Evolutionary conservation across 2,329 filamentous ascomycete species (phyloP), one percentile per base, ranked within the genome.

Genomic region (Diaporthe sp.): DNA sequence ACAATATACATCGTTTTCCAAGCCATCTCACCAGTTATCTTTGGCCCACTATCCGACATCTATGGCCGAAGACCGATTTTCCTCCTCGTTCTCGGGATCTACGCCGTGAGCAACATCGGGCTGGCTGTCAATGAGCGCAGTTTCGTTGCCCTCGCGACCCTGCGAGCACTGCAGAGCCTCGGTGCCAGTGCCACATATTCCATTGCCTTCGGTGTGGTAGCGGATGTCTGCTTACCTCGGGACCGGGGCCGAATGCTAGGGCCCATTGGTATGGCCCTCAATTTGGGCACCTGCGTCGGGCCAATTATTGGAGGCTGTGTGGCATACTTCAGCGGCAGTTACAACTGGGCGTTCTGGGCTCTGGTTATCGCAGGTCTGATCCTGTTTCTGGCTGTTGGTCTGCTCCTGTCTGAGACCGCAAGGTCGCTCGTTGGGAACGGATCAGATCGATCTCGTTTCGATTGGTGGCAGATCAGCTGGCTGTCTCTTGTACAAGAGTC

Each of bases 221-320:
- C 91, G 0, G 93, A 95, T 78, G 86, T 94, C 15, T 88, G 90
- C 0, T 89, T 91, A 0, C 89, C 87, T 30, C 86, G 88, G 0
- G 91, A 95, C 79, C 85, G 93, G 76, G 93, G 93, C 1, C 87
- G 86, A 50, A 94, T 93, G 78, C 90, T 94, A 82, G 92, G 89
- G 47, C 88, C 90, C 76, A 88, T 90, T 50, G 88, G 87, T 32
- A 85, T 85, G 19, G 89, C 87, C 17, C 83, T 87, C 35, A 88
- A 90, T 1, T 79, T 92, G 25, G 84, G 86, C 12, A 68, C 69
- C 3, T 72, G 73, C 4, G 42, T 75, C 1, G 73, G 73, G 13
- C 76, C 76, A 10, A 63, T 75, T 1, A 72, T 78, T 42, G 75
- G 73, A 8, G 77, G 76, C 2, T 70, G 63, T 27, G 61, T 78